Conservation (phyloP, 1,139 yeast genomes). For the Protomyces inundatus region DNA sequence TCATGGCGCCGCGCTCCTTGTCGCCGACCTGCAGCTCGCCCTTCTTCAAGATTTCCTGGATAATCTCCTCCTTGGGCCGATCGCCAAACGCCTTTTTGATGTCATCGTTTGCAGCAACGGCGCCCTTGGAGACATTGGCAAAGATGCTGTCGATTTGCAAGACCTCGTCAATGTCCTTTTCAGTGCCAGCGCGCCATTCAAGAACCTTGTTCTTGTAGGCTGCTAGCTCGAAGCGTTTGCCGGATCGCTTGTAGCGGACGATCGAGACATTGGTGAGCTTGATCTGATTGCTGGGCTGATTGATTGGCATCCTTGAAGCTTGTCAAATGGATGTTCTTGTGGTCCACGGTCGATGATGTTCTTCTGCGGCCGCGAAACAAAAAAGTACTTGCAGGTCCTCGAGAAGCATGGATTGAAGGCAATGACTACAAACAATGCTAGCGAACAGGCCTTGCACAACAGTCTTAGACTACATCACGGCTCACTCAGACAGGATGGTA, state of each 20-base stretch:
- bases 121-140: conserved; percentile 88
- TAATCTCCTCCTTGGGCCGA: conserved; percentile 65
- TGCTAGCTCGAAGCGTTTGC: conserved; percentile 73
- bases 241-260: conserved; percentile 80
- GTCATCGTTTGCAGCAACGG: conserved; percentile 85
- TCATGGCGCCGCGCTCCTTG: conserved; percentile 77
- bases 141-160: conserved; percentile 94
- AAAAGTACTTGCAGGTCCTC: too few species aligned
- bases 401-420: too few species aligned
- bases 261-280: conserved; percentile 89
- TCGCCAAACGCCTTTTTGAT: conserved; percentile 68
- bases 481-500: too few species aligned
- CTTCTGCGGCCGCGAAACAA: too few species aligned
- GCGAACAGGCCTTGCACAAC: too few species aligned
- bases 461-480: too few species aligned
- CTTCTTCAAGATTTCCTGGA: conserved; percentile 63
- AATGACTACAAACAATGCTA: too few species aligned
- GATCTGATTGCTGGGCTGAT: conserved; percentile 85
- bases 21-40: conserved; percentile 95
- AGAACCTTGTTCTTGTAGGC: conserved; percentile 96
- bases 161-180: conserved; percentile 91
- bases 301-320: conserved; percentile 41
- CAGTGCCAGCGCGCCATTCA: conserved; percentile 67
- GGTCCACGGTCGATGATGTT: too few species aligned
- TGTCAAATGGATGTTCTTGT: too few species aligned